These are phyloP conservation scores for Pseudoperonospora humuli DNA, from an alignment of 352 stramenopile genomes.

Conservation along the genomic window DNA sequence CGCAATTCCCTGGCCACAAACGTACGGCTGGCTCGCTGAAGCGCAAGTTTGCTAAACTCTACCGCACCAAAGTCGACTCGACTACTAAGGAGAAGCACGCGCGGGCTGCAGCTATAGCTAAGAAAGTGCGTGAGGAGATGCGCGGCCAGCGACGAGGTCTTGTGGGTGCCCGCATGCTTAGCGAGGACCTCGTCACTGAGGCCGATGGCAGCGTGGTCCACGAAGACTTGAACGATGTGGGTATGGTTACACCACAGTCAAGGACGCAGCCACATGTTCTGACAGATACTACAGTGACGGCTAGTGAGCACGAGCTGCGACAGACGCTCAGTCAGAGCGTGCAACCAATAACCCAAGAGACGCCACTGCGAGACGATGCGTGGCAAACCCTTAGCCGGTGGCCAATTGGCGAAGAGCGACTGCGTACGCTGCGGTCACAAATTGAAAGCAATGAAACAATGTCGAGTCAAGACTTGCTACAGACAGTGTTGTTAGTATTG, in stretches of 20 bases:
- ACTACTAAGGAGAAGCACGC: constrained; percentile 23
- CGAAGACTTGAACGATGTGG: constrained; percentile 15
- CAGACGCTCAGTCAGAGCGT: constrained; percentile 17
- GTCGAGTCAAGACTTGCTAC: constrained; percentile 20
- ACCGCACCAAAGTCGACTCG: constrained; percentile 19
- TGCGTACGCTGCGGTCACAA: constrained; percentile 15
- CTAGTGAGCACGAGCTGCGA: constrained; percentile 19
- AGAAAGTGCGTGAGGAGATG: constrained; percentile 33
- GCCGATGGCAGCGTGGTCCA: constrained; percentile 7
- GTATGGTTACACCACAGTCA: constrained; percentile 14
- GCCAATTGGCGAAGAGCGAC: constrained; percentile 15
- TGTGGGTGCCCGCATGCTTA: neutral
- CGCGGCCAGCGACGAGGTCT: constrained; percentile 20
- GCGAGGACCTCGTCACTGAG: constrained; percentile 12
- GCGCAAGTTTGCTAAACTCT: constrained; percentile 32
- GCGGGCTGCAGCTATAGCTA: constrained; percentile 13
- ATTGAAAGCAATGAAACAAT: constrained; percentile 15
- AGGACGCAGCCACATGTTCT: constrained; percentile 4
- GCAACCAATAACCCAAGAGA: constrained; percentile 8
- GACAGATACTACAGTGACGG: constrained; percentile 9
- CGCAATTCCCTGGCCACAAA: constrained; percentile 27
- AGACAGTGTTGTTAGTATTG: constrained; percentile 25
- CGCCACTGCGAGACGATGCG: constrained; percentile 13
- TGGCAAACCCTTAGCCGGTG: constrained; percentile 22
- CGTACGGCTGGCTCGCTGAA: constrained; percentile 28